phyloP scores from a whole-genome alignment of 371 early-diverging fungal species.

The Coemansia sp. region DNA sequence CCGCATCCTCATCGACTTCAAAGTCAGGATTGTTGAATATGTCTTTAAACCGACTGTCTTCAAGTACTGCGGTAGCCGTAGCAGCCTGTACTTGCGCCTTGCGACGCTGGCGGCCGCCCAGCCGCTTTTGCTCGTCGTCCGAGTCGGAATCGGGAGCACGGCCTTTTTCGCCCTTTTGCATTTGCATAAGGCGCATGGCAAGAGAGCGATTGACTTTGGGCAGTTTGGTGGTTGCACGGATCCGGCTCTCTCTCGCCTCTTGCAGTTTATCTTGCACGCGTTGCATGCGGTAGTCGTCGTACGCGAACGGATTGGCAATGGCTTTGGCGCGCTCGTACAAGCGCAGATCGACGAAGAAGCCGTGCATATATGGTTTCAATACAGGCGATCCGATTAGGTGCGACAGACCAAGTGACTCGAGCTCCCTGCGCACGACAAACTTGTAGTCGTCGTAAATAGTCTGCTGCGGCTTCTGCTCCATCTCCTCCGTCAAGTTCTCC shows the following conservation, averaged over 20 bases:
- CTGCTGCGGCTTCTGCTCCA: conserved; percentile 89
- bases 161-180: conserved; percentile 17
- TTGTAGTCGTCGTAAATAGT: conserved; percentile 96
- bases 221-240: conserved; percentile 80
- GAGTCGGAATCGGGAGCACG: conserved; percentile 48
- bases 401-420: conserved; percentile 82
- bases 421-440: conserved; percentile 91
- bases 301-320: conserved; percentile 97
- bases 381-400: conserved; percentile 92
- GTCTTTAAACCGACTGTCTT: conserved; percentile 83
- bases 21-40: conserved; percentile 92
- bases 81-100: conserved; percentile 52
- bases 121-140: conserved; percentile 37
- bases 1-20: conserved; percentile 84
- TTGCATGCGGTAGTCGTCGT: conserved; percentile 81
- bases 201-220: conserved; percentile 88
- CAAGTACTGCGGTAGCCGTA: conserved; percentile 58
- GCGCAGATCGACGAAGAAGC: conserved; percentile 94
- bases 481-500: conserved; percentile 96
- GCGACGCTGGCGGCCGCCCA: conserved; percentile 56
- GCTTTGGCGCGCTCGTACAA: conserved; percentile 94
- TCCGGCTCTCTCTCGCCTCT: conserved; percentile 85
- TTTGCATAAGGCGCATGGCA: conserved; percentile 72
- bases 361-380: conserved; percentile 97
- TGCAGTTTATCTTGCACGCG: conserved; percentile 80